Evolutionary conservation across 805 yeast genomes (phyloP).

Genomic region (Saccharomycopsis schoenii): DNA sequence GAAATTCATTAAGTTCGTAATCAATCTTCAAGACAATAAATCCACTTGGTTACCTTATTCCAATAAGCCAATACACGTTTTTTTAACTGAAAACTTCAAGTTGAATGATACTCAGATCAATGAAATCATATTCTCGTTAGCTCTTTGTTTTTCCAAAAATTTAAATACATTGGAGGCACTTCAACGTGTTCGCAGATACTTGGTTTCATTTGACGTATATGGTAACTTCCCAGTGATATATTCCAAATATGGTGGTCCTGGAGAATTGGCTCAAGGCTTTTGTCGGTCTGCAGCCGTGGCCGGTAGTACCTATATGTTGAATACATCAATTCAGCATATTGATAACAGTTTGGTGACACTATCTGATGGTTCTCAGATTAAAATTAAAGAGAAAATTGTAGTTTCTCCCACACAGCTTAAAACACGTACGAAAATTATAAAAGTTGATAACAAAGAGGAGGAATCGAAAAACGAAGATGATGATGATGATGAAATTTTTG

Average conservation of each 20-base stretch:
- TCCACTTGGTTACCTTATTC: constrained; percentile 49
- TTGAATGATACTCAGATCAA: constrained; percentile 64
- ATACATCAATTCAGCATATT: constrained; percentile 58
- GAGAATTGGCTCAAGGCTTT: constrained; percentile 93
- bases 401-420: constrained; percentile 55
- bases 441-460: neutral
- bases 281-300: constrained; percentile 98
- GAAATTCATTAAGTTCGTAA: constrained; percentile 85
- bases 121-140: constrained; percentile 81
- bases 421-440: neutral
- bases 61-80: constrained; percentile 45
- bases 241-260: constrained; percentile 92
- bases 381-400: constrained; percentile 70
- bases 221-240: constrained; percentile 90
- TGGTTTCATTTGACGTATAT: constrained; percentile 79
- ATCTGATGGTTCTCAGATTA: constrained; percentile 64
- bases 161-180: constrained; percentile 68
- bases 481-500: constrained; percentile 35
- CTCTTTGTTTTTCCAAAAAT: constrained; percentile 53
- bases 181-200: constrained; percentile 71
- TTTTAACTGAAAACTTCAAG: constrained; percentile 56
- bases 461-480: constrained; percentile 27
- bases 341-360: constrained; percentile 56
- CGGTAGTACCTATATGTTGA: constrained; percentile 85
- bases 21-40: constrained; percentile 54